Percentiles rank a stretch among this genome's conserved stretches.
phyloP scores from a whole-genome alignment of 2,329 filamentous ascomycete species.

The Aspergillus neotritici region DNA sequence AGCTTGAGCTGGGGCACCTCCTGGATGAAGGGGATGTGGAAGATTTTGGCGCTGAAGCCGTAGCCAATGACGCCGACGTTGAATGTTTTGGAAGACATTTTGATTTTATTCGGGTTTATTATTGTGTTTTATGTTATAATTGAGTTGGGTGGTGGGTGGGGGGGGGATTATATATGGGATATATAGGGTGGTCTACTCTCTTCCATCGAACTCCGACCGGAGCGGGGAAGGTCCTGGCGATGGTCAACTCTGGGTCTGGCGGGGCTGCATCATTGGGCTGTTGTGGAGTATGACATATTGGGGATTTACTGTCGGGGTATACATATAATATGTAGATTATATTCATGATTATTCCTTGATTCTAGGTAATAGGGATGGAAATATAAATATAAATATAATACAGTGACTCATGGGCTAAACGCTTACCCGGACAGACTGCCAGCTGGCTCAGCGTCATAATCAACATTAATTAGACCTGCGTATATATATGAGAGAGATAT shows the following conservation, averaged over 20 bases:
- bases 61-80: conserved; percentile 58
- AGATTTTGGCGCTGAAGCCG: conserved; percentile 66
- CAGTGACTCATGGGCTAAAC: too few relatives aligned
- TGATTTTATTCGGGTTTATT: conserved; percentile 1
- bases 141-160: neutral
- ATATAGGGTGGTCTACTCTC: neutral
- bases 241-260: conserved; percentile 32
- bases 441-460: too few relatives aligned
- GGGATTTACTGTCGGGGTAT: neutral
- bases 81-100: conserved; percentile 43
- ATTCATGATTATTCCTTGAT: too few relatives aligned
- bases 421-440: too few relatives aligned
- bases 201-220: conserved; percentile 7
- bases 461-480: too few relatives aligned
- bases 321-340: too few relatives aligned
- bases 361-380: too few relatives aligned
- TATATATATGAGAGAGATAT: too few relatives aligned
- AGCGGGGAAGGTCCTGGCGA: conserved; percentile 36
- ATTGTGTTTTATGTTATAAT: too few relatives aligned
- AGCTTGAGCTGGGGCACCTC: conserved; percentile 60
- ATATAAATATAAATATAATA: too few relatives aligned
- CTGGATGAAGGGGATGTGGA: conserved; percentile 74
- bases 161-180: conserved; percentile 6
- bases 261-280: conserved; percentile 39
- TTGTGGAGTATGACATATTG: conserved; percentile 6